A percentile compares a stretch with the other conserved stretches of the same genome.
phyloP scores from a whole-genome alignment of 2,329 filamentous ascomycete genomes.

The Metarhizium sp. region DNA sequence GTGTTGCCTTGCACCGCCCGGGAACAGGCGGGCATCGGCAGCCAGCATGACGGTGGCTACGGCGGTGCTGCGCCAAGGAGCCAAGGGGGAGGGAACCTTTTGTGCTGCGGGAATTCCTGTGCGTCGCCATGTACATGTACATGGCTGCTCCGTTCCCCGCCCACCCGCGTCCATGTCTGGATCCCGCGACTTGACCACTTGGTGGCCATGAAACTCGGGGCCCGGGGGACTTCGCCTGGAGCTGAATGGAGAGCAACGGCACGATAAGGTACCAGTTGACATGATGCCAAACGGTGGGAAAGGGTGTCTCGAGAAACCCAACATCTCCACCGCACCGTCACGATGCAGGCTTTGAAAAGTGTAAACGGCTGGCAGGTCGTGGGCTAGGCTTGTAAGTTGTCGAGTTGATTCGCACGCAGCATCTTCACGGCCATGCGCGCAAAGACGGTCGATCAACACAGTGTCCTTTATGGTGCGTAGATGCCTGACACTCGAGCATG shows the following conservation, averaged over 20 bases:
- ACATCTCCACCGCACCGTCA: background rate
- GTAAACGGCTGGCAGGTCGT: background rate
- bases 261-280: background rate
- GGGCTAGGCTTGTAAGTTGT: too few species aligned
- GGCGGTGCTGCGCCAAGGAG: background rate
- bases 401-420: too few species aligned
- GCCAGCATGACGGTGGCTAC: background rate
- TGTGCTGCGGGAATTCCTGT: too few species aligned
- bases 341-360: background rate
- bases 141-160: too few species aligned
- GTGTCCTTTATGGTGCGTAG: background rate
- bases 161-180: too few species aligned
- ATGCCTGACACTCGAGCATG: background rate
- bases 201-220: too few species aligned
- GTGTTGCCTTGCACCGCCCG: background rate
- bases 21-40: constrained; percentile 3
- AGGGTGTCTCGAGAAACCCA: too few species aligned
- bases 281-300: too few species aligned
- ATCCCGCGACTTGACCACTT: too few species aligned
- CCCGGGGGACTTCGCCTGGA: too few species aligned
- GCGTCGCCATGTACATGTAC: too few species aligned
- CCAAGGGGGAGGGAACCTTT: background rate
- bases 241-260: background rate
- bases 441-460: background rate
- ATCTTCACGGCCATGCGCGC: background rate